Base-by-base conservation (phyloP, 1,139 yeast species). In the Protomyces gravidus region DNA sequence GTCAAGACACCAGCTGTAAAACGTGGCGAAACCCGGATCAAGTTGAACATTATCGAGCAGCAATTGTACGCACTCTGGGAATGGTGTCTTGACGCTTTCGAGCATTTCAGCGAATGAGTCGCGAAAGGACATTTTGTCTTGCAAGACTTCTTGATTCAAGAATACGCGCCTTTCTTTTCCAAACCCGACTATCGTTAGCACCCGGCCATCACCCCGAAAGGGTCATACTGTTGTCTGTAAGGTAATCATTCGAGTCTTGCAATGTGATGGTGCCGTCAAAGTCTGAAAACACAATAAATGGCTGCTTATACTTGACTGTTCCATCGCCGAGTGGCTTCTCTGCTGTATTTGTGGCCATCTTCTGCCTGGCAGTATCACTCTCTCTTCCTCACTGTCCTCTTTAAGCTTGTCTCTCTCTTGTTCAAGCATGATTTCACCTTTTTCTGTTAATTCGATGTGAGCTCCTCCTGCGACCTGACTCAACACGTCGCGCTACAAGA, bases 1-100 rank as follows among this genome's bases (percentile, higher is more conserved):
- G 27, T 75, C 76, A 55, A 76, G 78, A 64, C 95, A 85, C 90
- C 95, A 94, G 60, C 81, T 75, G 75, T 85, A 89, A 68, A 90
- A 88, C 50, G 77, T 80, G 68, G 80, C 82, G 74, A 92, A 92
- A 1, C 97, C 98, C 0, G 96, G 94, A 70, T 94, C 99, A 62
- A 92, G 78, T 67, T 84, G 72, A 63, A 92, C 79, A 69, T 88
- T 68, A 65, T 70, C 65, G 56, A 68, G 65, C 55, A 76, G 66
- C 48, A 68, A 78, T 27, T 86, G 86, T 62, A 90, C 78, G 75
- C 97, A 89, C 70, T 89, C 86, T 23, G 85, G 84, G 69, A 89
- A 86, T 28, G 97, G 89, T 11, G 83, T 78, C 49, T 78, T 73
- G 63, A 89, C 80, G 2, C 95, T 86, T 61, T 83, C 85, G 69